Evolutionary conservation across 1,139 yeast species (phyloP), one percentile per base, ranked within the genome.

Genomic region (Suhomyces anneliseae): DNA sequence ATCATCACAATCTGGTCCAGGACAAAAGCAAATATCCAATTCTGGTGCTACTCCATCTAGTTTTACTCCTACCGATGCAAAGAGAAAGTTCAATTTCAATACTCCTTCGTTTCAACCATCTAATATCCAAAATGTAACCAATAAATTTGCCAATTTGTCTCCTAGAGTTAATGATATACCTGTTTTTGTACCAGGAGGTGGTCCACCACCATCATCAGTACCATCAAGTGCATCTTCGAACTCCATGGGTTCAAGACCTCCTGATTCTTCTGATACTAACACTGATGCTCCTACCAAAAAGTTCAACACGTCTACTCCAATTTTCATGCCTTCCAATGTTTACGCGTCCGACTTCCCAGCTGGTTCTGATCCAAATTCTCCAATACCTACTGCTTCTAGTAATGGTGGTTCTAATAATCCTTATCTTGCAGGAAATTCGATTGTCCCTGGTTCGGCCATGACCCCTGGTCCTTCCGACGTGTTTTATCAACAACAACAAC

Each of bases 41-140:
- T 37, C 47, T 31, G 36, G 39, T 14, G 39, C 36, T 27, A 9
- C 45, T 35, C 41, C 41, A 11, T 36, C 38, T 8, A 12, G 11
- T 11, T 36, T 36, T 36, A 11, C 38, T n/a, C 45, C 51, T 8
- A 19, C 47, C 4, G 64, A 57, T 26, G 42, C 59, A 34, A 73
- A 67, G 52, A 74, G 77, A 55, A 79, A 76, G 53, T 81, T 83
- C 66, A 83, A 82, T 55, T 70, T 81, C 47, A 83, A 82, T 51
- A 81, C 87, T 0, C 89, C 90, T 0, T 75, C 87, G 4, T 85
- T 85, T 63, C 85, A 81, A 44, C 90, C 86, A 4, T 59, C 71
- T 40, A 38, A 29, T 34, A 62, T 65, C 42, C 51, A 49, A 59
- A 46, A 47, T 39, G 45, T 70, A 35, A 60, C 76, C 33, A 68